Base-by-base conservation (phyloP, 495 filamentous ascomycete genomes). In the Trichoderma gamsii region DNA sequence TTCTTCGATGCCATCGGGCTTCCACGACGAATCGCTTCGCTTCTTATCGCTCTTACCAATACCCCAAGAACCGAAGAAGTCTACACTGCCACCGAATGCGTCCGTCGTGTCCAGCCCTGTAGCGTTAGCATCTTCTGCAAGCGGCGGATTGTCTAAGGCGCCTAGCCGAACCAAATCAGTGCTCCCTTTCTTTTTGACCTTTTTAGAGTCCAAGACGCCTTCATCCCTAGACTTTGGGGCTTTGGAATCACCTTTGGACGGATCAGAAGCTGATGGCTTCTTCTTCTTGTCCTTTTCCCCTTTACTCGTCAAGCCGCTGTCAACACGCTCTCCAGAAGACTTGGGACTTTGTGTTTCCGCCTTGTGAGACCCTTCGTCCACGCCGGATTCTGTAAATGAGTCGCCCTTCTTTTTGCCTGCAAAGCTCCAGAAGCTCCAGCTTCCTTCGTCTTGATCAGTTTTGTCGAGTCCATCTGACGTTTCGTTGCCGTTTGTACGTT, bases 1-100 rank as follows among this genome's bases (percentile, higher is more conserved):
- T 29, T 41, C 41, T 43, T 44, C 63, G 0, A 32, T 44, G 11
- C 16, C 63, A 65, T 65, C 21, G 13, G 77, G 32, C 15, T 44
- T 63, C 67, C 67, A 68, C 13, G 78, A 81, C 12, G 78, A 81
- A n/a, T 71, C 69, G 83, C 80, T 67, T 83, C 80, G 64, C 65
- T 78, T 77, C 66, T 79, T 76, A 27, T 76, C 70, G 23, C 79
- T 77, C 61, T 78, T 80, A 44, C 68, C 70, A 16, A 71, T 73
- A 44, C 71, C 71, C 71, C 76, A 76, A 41, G 71, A 75, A 64
- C 63, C 72, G 71, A 76, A 80, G 68, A 80, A 79, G 66, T 77
- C 76, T 67, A 74, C 76, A 21, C 73, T 74, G 64, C 43, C 35
- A 38, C 35, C 65, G 7, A 43, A 43, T 12, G 29, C 43, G 23